Evolutionary conservation across 2,329 filamentous ascomycete species (phyloP), one percentile per base, ranked within the genome.

Genomic region (Tympanopsis confertula): DNA sequence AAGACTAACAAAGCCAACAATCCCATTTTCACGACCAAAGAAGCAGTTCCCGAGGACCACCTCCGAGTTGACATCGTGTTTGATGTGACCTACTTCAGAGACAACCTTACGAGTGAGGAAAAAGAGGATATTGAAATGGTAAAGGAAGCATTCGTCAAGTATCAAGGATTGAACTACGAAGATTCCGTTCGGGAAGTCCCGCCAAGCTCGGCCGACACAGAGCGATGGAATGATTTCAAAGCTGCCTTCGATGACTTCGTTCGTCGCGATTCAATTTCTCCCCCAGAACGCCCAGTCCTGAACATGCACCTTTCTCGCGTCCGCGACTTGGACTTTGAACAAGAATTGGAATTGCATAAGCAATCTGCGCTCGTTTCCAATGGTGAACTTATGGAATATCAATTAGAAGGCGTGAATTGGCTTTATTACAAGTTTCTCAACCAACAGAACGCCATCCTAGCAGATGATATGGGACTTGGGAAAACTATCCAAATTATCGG

Each of bases 381-480:
- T 24, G 87, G 88, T 18, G 76, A 87, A 45, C 65, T 96, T 41
- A 96, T 96, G 88, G 74, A 78, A 22, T 96, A 98, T 50, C 91
- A 98, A 54, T 62, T 93, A 33, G 85, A 95, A 41, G 91, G 91
- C 15, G 66, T 95, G 37, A 95, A 96, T 50, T 98, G 91, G 88
- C 72, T 98, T 2, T 80, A 94, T 41, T 88, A 84, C 55, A 91
- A 91, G 52, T 96, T 86, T 67, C 83, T 87, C 49, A 68, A 74
- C 37, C 70, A 79, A 47, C 79, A 84, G 51, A 96, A 91, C 50
- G 83, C 87, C 19, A 89, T 96, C 41, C 71, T 96, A 5, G 91
- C 91, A 0, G 91, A 98, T 52, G 91, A 98, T 54, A 98, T 98
- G 91, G 91, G 91, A 29, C 73, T 98, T 2, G 91, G 91, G 20